A percentile compares a stretch with the other conserved stretches of the same genome.
These are phyloP conservation scores for Aspergillus novoparasiticus DNA, from an alignment of 2,329 filamentous ascomycete genomes.

Conservation along the genomic window DNA sequence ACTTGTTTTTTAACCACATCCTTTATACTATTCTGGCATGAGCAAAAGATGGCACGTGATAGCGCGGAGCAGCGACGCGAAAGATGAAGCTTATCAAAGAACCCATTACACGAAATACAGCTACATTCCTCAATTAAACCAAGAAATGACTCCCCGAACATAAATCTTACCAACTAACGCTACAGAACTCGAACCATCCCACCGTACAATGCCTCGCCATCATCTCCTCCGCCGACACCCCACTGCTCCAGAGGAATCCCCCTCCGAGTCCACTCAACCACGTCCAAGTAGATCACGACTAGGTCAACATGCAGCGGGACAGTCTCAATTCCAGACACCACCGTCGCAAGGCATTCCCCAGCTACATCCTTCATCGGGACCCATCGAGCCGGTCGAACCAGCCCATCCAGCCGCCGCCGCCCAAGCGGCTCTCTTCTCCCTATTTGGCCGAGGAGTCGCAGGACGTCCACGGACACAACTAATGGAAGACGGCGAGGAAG, in stretches of 20 bases:
- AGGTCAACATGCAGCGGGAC: slow-evolving; percentile 13
- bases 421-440: slow-evolving; percentile 26
- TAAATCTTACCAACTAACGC: neutral
- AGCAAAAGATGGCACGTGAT: neutral
- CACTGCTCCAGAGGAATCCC: slow-evolving; percentile 1
- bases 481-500: slow-evolving; percentile 22
- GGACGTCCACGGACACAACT: slow-evolving; percentile 12
- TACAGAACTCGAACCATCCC: neutral
- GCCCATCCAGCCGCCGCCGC: slow-evolving; percentile 23
- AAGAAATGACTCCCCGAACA: neutral
- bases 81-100: slow-evolving; percentile 2
- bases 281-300: slow-evolving; percentile 12
- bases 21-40: neutral
- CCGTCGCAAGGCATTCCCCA: slow-evolving; percentile 32
- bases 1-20: neutral
- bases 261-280: slow-evolving; percentile 13
- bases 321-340: slow-evolving; percentile 36
- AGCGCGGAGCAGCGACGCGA: neutral
- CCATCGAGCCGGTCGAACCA: slow-evolving; percentile 25
- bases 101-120: neutral
- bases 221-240: slow-evolving; percentile 18
- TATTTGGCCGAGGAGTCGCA: slow-evolving; percentile 20
- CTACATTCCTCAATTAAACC: neutral
- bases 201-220: slow-evolving; percentile 26
- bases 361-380: slow-evolving; percentile 30